Base-by-base conservation (phyloP, 495 filamentous ascomycete genomes). In the Xylaria scruposa region DNA sequence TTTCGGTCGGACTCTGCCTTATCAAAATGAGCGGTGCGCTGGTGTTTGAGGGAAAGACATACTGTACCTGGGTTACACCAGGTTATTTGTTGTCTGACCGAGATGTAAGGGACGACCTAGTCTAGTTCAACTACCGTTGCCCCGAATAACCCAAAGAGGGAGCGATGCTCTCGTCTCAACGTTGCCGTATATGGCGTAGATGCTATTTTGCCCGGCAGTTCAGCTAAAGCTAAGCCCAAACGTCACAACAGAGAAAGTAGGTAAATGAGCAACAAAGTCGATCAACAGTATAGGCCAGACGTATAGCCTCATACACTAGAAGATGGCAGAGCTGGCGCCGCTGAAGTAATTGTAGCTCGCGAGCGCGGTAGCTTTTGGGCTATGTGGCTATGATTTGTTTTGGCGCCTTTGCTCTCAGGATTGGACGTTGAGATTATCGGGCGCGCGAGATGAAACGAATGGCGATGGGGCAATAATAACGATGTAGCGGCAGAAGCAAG, bases 41-140 rank as follows among this genome's bases (percentile, higher is more conserved):
- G 49, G 8, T 62, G 61, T 66, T 71, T 54, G 60, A 38, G 60
- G 59, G 69, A 71, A 71, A 71, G 60, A 71, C 60, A 58, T 19
- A 38, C 36, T 38, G 36, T 38, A 33, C 40, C 29, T 19, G 44
- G 56, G 68, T 70, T 62, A 70, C 68, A 62, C 54, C 40, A 63
- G 13, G 67, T 46, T 59, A 61, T 13, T 69, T 17, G 42, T 13
- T 56, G 56, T 54, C 4, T 44, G 44, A 59, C 60, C 59, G 59
- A 70, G 21, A 56, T 63, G 38, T 38, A 61, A 64, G 68, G 68
- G 44, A 70, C 68, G 36, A 36, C 44, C 68, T 31, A 19, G 47
- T 36, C 65, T 53, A 56, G 59, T 54, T 70, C 31, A 58, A 42
- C 68, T 29, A 40, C 63, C 29, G 68, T 62, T 53, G 68, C 59